Conservation (phyloP, 108 stramenopile genomes). For the Schizochytrium sp. region DNA sequence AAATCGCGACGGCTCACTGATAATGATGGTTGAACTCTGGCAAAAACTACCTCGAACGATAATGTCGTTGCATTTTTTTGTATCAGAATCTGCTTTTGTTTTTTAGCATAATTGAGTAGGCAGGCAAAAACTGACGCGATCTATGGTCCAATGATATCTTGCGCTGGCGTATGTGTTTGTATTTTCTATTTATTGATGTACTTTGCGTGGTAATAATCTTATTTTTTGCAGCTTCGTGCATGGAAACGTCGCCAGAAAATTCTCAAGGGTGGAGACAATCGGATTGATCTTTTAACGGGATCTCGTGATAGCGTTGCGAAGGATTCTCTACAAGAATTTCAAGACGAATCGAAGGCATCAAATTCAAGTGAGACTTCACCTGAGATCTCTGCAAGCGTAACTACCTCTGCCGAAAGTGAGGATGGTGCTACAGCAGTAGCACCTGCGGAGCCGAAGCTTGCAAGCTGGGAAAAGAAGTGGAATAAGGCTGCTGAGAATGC, state of each 20-base stretch:
- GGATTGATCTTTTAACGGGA: conserved; percentile 42
- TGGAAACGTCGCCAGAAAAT: conserved; percentile 45
- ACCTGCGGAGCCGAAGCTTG: neutral
- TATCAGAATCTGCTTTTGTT: too few species aligned
- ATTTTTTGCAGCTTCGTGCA: neutral
- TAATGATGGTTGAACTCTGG: too few species aligned
- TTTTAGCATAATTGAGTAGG: too few species aligned
- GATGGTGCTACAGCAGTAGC: neutral
- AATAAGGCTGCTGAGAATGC: conserved; percentile 39
- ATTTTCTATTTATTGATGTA: too few species aligned
- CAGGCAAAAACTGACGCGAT: too few species aligned
- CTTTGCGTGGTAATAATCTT: too few species aligned
- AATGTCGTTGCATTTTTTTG: too few species aligned
- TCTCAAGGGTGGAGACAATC: neutral
- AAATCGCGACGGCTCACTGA: too few species aligned
- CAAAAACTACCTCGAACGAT: too few species aligned
- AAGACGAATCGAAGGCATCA: neutral
- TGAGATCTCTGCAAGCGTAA: neutral
- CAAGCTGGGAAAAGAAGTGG: conserved; percentile 53
- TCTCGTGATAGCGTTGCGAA: conserved; percentile 38
- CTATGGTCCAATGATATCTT: too few species aligned
- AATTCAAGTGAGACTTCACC: neutral
- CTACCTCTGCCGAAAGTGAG: neutral
- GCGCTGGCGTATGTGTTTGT: too few species aligned
- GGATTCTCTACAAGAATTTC: neutral